These are phyloP conservation scores for Coniochaeta sp. DNA, from an alignment of 2,329 filamentous ascomycete genomes.

Conservation along the genomic window DNA sequence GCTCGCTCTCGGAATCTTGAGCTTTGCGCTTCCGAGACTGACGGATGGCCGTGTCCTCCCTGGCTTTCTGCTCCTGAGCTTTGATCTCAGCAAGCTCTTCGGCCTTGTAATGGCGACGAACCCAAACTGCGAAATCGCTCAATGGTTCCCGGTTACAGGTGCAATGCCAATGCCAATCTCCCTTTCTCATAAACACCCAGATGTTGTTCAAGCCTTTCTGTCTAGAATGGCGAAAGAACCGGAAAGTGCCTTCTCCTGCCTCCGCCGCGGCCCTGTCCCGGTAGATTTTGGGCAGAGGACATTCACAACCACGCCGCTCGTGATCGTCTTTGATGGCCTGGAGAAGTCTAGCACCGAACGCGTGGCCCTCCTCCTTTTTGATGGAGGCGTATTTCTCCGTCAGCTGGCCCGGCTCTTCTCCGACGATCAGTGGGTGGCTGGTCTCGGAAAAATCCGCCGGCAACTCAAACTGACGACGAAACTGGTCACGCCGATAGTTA, in stretches of 20 bases:
- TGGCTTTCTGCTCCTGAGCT: not conserved
- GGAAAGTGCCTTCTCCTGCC: constrained; percentile 12
- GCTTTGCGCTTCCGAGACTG: constrained; percentile 14
- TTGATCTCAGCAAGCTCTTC: not conserved
- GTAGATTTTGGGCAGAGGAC: constrained; percentile 13
- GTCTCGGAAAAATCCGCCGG: not conserved
- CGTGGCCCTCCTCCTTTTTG: constrained; percentile 10
- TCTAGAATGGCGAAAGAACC: constrained; percentile 13
- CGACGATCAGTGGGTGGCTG: not conserved
- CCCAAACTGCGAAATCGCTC: not conserved
- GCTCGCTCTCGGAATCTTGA: constrained; percentile 11
- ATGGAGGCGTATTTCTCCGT: constrained; percentile 5
- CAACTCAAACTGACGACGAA: not conserved
- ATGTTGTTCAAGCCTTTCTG: constrained; percentile 6
- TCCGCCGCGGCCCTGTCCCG: constrained; percentile 15
- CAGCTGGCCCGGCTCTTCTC: not conserved
- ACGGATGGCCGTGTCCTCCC: constrained; percentile 2
- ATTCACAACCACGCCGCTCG: constrained; percentile 12
- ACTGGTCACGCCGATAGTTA: not conserved
- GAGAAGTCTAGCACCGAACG: constrained; percentile 15
- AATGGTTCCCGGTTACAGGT: constrained; percentile 2
- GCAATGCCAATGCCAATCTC: constrained; percentile 15
- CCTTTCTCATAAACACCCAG: constrained; percentile 13
- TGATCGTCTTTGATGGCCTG: constrained; percentile 14
- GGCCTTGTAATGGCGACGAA: not conserved